A percentile compares a stretch with the other conserved stretches of the same genome.
Conservation (phyloP, 2,329 filamentous ascomycete species). For the Fusarium camptoceras region DNA sequence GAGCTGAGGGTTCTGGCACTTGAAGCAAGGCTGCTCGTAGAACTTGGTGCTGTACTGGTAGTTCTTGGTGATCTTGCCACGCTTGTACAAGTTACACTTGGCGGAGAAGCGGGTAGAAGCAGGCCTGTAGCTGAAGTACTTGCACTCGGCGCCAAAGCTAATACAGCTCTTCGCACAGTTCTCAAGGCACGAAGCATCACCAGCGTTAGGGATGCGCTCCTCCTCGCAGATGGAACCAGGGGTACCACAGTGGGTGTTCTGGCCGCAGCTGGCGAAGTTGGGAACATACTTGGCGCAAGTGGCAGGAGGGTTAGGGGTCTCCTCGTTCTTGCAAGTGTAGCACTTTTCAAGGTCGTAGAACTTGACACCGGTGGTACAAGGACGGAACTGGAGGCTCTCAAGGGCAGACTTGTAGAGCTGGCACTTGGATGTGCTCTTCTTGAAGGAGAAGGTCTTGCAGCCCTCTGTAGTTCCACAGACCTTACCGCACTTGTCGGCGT, state of each 20-base stretch:
- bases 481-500: conserved; percentile 10
- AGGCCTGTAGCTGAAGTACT: conserved; percentile 27
- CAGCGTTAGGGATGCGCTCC: neutral
- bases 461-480: conserved; percentile 9
- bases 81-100: conserved; percentile 33
- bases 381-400: conserved; percentile 3
- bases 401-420: conserved; percentile 12
- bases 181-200: conserved; percentile 26
- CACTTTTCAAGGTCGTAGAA: conserved; percentile 32
- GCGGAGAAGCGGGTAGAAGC: neutral
- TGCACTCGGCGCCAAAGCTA: conserved; percentile 10
- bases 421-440: conserved; percentile 1
- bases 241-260: conserved; percentile 22
- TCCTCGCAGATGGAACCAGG: conserved; percentile 23
- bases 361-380: conserved; percentile 21
- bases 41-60: conserved; percentile 15
- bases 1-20: conserved; percentile 4
- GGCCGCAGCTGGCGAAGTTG: conserved; percentile 16
- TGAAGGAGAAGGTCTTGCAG: conserved; percentile 28
- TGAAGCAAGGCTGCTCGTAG: conserved; percentile 34
- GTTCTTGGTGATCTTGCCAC: conserved; percentile 13
- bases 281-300: conserved; percentile 31
- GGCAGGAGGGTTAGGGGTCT: conserved; percentile 1
- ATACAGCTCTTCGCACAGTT: conserved; percentile 40
- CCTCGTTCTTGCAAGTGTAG: conserved; percentile 13